These are phyloP conservation scores for Hirschioporus abietinus DNA, from an alignment of 768 basidiomycete genomes.

Conservation along the genomic window DNA sequence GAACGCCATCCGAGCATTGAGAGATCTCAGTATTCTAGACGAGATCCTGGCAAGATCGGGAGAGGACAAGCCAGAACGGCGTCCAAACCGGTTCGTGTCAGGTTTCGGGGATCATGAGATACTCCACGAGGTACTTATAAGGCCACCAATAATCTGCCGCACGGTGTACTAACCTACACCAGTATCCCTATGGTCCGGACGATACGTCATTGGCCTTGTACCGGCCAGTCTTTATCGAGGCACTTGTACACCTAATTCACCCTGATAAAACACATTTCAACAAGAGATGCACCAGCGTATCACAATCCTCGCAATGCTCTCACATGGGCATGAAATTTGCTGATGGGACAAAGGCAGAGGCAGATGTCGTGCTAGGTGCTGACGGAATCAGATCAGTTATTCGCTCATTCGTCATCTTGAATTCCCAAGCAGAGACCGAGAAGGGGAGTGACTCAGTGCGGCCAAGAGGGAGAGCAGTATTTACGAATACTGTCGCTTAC, in stretches of 20 bases:
- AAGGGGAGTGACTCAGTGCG: constrained; percentile 19
- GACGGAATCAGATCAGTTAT: constrained; percentile 39
- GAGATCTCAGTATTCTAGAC: constrained; percentile 39
- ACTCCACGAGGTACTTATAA: constrained; percentile 43
- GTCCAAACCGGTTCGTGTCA: constrained; percentile 36
- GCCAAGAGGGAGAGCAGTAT: constrained; percentile 16
- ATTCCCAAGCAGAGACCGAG: constrained; percentile 14
- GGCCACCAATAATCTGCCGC: background rate
- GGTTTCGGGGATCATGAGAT: constrained; percentile 36
- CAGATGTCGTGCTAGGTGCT: constrained; percentile 45
- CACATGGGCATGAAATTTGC: constrained; percentile 34
- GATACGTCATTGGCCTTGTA: constrained; percentile 41
- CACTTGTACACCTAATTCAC: constrained; percentile 38
- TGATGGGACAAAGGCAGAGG: constrained; percentile 41
- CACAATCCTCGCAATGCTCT: constrained; percentile 20
- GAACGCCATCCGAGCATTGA: constrained; percentile 42
- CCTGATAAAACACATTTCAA: constrained; percentile 40
- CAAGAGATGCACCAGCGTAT: constrained; percentile 35
- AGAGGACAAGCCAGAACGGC: constrained; percentile 25
- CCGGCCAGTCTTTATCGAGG: constrained; percentile 49
- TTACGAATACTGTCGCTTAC: constrained; percentile 44
- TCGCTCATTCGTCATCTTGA: constrained; percentile 33
- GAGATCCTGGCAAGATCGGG: constrained; percentile 33
- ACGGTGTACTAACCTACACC: background rate
- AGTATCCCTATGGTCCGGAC: constrained; percentile 29